phyloP scores from a whole-genome alignment of 169 alveolate species.

The Plasmodium blacklocki region DNA sequence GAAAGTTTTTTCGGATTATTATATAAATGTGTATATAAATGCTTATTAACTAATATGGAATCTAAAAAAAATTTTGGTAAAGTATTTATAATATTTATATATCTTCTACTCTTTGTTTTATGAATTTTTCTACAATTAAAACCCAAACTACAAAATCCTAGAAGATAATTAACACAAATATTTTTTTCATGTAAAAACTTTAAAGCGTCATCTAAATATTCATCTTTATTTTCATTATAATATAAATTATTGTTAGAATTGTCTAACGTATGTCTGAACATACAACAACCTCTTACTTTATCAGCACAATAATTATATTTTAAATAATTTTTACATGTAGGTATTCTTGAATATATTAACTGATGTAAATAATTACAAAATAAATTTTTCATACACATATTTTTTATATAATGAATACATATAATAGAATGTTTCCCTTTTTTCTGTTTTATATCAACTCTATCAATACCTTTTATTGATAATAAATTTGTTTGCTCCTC shows the following conservation, averaged over 20 bases:
- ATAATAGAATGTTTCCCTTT: constrained; percentile 93
- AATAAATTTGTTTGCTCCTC: constrained; percentile 84
- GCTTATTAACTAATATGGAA: constrained; percentile 33
- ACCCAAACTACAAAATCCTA: constrained; percentile 89
- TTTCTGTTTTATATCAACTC: constrained; percentile 85
- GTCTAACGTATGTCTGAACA: constrained; percentile 79
- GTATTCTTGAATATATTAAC: constrained; percentile 90
- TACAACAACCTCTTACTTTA: constrained; percentile 87
- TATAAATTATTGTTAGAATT: background rate
- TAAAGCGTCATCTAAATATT: constrained; percentile 54
- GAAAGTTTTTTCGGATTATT: constrained; percentile 13
- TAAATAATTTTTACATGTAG: constrained; percentile 88
- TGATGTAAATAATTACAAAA: constrained; percentile 94
- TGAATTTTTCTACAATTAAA: constrained; percentile 84
- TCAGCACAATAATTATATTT: constrained; percentile 91
- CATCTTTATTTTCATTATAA: constrained; percentile 26
- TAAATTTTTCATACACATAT: constrained; percentile 95
- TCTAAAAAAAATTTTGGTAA: constrained; percentile 63
- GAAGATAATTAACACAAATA: constrained; percentile 81
- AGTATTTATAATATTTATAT: constrained; percentile 28
- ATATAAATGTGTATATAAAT: constrained; percentile 43
- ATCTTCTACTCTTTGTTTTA: constrained; percentile 50
- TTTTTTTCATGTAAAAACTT: constrained; percentile 74
- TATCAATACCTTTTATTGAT: constrained; percentile 83
- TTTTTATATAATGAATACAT: constrained; percentile 94